These are phyloP conservation scores for Cenchrus purpureus DNA, from an alignment of 176 grass and related monocot genomes.

Conservation along the genomic window DNA sequence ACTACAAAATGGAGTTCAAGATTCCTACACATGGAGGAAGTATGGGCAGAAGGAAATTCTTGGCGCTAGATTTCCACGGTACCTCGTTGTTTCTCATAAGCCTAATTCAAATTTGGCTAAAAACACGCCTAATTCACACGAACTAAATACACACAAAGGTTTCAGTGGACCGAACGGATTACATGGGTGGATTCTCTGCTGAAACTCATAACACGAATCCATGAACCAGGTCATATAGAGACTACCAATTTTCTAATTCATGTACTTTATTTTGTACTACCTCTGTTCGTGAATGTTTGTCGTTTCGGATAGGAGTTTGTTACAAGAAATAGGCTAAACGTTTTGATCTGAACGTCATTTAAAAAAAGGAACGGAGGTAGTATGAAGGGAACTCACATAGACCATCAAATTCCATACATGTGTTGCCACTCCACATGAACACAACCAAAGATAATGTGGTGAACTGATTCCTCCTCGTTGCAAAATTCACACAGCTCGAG, in stretches of 20 bases:
- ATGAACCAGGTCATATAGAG: background rate
- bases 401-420: no score
- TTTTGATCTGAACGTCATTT: no score
- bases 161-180: background rate
- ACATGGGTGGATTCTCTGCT: background rate
- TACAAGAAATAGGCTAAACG: no score
- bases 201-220: background rate
- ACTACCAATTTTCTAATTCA: background rate
- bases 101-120: background rate
- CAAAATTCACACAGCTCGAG: no score
- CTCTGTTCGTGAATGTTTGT: no score
- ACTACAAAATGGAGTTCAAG: background rate
- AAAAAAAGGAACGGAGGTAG: no score
- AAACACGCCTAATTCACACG: background rate
- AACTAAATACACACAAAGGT: background rate
- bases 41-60: constrained; percentile 85
- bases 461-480: no score
- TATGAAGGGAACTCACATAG: no score
- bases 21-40: constrained; percentile 57
- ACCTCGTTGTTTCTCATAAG: background rate
- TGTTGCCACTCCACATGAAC: no score
- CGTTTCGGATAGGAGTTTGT: no score
- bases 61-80: constrained; percentile 50
- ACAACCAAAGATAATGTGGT: no score
- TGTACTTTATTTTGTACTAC: no score